Evolutionary conservation across 1,284 basidiomycete species (phyloP).

Genomic region (Ustilago bromivora): DNA sequence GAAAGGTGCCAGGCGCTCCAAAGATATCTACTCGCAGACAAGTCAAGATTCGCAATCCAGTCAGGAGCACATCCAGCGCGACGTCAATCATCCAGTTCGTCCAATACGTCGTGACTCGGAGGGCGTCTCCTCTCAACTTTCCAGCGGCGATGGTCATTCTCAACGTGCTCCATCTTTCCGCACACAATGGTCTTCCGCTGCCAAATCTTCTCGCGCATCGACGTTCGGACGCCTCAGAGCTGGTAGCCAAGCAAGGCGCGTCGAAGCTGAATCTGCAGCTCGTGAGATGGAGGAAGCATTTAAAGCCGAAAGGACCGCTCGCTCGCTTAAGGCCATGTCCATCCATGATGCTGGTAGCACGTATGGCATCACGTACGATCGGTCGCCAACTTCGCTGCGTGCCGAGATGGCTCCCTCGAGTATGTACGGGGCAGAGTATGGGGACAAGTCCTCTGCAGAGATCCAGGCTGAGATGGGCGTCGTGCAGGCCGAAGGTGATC

Average conservation of each 20-base stretch:
- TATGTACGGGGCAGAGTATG: constrained; percentile 55
- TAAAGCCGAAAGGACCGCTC: constrained; percentile 37
- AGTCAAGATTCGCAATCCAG: constrained; percentile 30
- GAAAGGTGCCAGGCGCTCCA: not conserved
- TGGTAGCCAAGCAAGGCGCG: constrained; percentile 29
- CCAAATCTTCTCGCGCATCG: constrained; percentile 32
- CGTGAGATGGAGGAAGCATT: constrained; percentile 40
- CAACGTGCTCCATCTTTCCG: constrained; percentile 32
- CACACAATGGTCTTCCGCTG: constrained; percentile 32
- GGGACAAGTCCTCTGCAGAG: constrained; percentile 46
- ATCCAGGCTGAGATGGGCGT: constrained; percentile 59
- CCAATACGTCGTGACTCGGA: constrained; percentile 28
- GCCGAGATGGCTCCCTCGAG: constrained; percentile 29
- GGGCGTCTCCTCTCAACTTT: constrained; percentile 35
- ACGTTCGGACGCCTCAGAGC: constrained; percentile 37
- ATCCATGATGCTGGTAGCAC: constrained; percentile 24
- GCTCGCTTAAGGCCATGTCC: constrained; percentile 41
- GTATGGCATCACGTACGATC: not conserved
- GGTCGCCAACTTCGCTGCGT: constrained; percentile 21
- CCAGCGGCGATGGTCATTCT: constrained; percentile 42
- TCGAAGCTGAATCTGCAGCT: constrained; percentile 22
- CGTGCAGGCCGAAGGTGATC: constrained; percentile 53
- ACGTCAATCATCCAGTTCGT: not conserved
- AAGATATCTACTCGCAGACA: constrained; percentile 8
- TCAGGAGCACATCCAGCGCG: not conserved